Evolutionary conservation across 495 filamentous ascomycete genomes (phyloP), one percentile per base, ranked within the genome.

Genomic region (Polyplosphaeria fusca): DNA sequence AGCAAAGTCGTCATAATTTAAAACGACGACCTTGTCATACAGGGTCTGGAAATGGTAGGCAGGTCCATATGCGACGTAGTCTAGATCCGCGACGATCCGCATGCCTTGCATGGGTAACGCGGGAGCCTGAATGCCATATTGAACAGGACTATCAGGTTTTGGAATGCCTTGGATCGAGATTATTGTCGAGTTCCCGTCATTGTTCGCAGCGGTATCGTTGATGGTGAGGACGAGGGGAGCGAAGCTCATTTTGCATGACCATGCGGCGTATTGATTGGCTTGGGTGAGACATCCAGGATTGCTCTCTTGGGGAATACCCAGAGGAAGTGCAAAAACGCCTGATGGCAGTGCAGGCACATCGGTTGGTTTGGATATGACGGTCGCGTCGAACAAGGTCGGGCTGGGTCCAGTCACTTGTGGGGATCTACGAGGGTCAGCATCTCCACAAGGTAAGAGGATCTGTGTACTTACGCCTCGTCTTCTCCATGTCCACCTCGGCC

Each of bases 1-100:
- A 5, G 50, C 14, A 47, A 85, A 71, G 26, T 77, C 73, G 1
- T 74, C 68, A 50, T 87, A 79, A 0, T 76, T 79, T 1, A 95
- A 61, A 26, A 96, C 79, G n/a, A 95, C 84, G 14, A 89, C 70
- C 69, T 96, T 96, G 73, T 92, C 80, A 63, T 91, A 93, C 5
- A 73, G 55, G 24, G 85, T 63, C 56, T 80, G 75, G 63, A 90
- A 88, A 60, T 85, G 87, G 70, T 82, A 87, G 4, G 89, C 89
- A 1, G 89, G 86, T 2, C 91, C 91, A 52, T 82, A 73, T 28
- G 68, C 67, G 18, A 75, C 67, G 27, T 79, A 75, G 57, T 86
- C 80, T 41, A 76, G 77, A 68, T 95, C 89, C 44, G 74, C 75
- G 42, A 89, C 86, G 22, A 89, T 73, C 13, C 73, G 73, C 25